These are phyloP conservation scores for Globisporangium splendens DNA, from an alignment of 352 stramenopile species.

Conservation along the genomic window DNA sequence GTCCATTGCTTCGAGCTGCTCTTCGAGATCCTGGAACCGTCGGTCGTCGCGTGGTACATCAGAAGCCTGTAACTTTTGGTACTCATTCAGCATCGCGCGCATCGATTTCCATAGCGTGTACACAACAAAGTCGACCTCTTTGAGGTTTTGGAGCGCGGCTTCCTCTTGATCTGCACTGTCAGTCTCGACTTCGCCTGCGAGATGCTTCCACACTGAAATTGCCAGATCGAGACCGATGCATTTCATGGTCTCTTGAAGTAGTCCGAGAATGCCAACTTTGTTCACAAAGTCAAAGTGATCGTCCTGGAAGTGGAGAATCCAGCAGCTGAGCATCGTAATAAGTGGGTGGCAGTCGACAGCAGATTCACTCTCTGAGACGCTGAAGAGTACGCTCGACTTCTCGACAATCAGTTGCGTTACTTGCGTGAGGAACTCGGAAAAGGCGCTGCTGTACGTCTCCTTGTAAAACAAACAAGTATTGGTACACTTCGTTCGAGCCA, in stretches of 20 bases:
- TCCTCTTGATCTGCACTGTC: constrained; percentile 17
- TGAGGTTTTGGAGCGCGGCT: constrained; percentile 35
- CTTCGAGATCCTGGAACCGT: constrained; percentile 19
- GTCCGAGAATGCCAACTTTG: constrained; percentile 35
- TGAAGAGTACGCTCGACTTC: constrained; percentile 18
- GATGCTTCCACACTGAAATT: constrained; percentile 68
- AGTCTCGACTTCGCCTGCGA: constrained; percentile 43
- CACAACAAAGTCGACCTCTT: constrained; percentile 63
- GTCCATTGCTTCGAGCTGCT: constrained; percentile 65
- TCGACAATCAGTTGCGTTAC: constrained; percentile 34
- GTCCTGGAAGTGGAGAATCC: constrained; percentile 31
- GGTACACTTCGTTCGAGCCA: background rate
- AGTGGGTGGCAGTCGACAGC: constrained; percentile 10
- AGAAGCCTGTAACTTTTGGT: constrained; percentile 3
- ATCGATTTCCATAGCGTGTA: constrained; percentile 57
- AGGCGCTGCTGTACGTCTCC: constrained; percentile 25
- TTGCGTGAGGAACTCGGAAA: constrained; percentile 27
- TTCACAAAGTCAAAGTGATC: constrained; percentile 53
- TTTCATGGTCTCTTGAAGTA: constrained; percentile 31
- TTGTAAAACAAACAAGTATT: constrained; percentile 32
- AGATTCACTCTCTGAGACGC: background rate
- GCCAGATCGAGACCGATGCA: constrained; percentile 52
- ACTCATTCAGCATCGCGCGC: constrained; percentile 21
- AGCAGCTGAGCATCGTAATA: constrained; percentile 32
- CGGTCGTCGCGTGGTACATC: background rate